Percentiles rank a stretch among this genome's conserved stretches.
Conservation (phyloP, 1,284 basidiomycete species). For the Ganoderma sp. region DNA sequence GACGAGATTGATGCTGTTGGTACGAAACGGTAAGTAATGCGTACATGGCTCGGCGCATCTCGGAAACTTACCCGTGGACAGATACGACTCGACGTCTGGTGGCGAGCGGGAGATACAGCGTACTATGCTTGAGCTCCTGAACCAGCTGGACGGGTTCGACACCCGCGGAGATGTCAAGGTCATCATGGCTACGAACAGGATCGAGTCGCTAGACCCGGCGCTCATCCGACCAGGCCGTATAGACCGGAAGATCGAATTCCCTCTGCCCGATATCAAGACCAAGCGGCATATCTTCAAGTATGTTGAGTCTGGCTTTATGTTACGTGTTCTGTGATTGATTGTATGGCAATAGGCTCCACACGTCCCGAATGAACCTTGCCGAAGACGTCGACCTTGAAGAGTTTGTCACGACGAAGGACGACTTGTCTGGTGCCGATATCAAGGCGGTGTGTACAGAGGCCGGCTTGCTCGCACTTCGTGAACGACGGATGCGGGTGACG, state of each 20-base stretch:
- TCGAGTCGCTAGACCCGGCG: slow-evolving; percentile 95
- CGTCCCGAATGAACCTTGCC: slow-evolving; percentile 91
- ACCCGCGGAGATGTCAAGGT: slow-evolving; percentile 99
- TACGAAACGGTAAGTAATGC: slow-evolving; percentile 83
- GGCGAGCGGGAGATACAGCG: slow-evolving; percentile 99
- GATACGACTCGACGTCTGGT: slow-evolving; percentile 95
- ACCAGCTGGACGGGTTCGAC: slow-evolving; percentile 99
- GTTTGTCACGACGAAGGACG: slow-evolving; percentile 95
- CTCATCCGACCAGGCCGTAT: slow-evolving; percentile 98
- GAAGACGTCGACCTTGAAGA: slow-evolving; percentile 97
- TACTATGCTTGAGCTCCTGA: slow-evolving; percentile 98
- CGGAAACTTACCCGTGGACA: slow-evolving; percentile 40
- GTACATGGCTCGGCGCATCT: slow-evolving; percentile 10
- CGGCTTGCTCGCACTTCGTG: slow-evolving; percentile 91
- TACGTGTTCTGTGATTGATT: not conserved
- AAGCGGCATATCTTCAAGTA: slow-evolving; percentile 98
- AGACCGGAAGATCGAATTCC: slow-evolving; percentile 98
- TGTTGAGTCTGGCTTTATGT: slow-evolving; percentile 20
- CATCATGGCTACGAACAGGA: slow-evolving; percentile 93
- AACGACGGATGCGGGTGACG: slow-evolving; percentile 96
- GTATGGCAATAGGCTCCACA: slow-evolving; percentile 74
- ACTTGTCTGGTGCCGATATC: slow-evolving; percentile 97
- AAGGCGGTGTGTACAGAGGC: slow-evolving; percentile 98
- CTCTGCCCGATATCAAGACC: slow-evolving; percentile 93
- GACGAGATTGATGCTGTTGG: slow-evolving; percentile 99